Evolutionary conservation across 495 filamentous ascomycete species (phyloP).

Genomic region (Neurospora cerealis): DNA sequence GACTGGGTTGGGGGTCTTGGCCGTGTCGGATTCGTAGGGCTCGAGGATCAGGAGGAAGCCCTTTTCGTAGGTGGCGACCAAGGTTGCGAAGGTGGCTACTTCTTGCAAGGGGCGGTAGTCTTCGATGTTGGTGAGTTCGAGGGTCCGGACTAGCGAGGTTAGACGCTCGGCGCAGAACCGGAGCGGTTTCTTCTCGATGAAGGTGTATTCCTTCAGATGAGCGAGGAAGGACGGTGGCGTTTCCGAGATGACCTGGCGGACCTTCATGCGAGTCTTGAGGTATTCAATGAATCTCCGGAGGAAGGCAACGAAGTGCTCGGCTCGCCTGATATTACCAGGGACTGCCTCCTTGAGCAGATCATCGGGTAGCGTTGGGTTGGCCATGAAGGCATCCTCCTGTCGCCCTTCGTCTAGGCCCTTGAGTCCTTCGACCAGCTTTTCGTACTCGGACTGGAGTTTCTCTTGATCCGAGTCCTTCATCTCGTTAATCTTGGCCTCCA

Average conservation of each 20-base stretch:
- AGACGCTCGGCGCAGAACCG: conserved; percentile 90
- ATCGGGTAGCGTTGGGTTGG: conserved; percentile 77
- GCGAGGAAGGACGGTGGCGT: conserved; percentile 89
- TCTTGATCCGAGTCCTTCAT: conserved; percentile 88
- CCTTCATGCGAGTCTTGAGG: conserved; percentile 97
- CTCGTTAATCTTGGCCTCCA: conserved; percentile 81
- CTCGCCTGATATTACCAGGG: conserved; percentile 89
- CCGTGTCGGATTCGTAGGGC: conserved; percentile 90
- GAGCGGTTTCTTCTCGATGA: conserved; percentile 95
- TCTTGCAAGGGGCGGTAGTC: conserved; percentile 96
- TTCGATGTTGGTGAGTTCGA: conserved; percentile 95
- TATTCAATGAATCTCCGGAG: conserved; percentile 96
- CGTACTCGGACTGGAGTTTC: conserved; percentile 90
- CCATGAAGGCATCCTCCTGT: conserved; percentile 93
- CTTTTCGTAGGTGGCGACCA: conserved; percentile 94
- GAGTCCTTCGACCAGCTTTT: conserved; percentile 89
- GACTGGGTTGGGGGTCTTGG: conserved; percentile 90
- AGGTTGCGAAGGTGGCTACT: conserved; percentile 96
- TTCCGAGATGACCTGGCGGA: conserved; percentile 91
- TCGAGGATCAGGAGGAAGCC: conserved; percentile 94
- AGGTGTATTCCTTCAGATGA: conserved; percentile 90
- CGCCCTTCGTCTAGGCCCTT: conserved; percentile 77
- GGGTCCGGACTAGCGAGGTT: conserved; percentile 86
- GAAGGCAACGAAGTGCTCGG: conserved; percentile 94
- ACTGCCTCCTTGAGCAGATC: conserved; percentile 87